Base-by-base conservation (phyloP, 257 asterid species). In the Parsonsia alboflavescens region DNA sequence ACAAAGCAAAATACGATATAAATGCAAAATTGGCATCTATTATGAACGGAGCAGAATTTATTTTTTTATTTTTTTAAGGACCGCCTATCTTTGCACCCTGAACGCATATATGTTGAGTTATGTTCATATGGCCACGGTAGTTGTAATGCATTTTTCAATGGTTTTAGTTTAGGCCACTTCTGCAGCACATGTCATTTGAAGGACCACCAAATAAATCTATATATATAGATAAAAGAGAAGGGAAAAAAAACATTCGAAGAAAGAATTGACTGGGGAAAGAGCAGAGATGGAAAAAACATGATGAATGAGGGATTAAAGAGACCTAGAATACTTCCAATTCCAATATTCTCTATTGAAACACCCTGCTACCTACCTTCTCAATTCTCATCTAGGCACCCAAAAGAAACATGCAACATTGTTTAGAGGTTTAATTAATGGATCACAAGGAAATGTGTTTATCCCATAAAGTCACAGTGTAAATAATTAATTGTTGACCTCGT, bases 151-250 rank as follows among this genome's bases (percentile, higher is more conserved):
- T 7, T 41, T 72, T 56, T 41, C 3, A 26, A 21, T 42, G 26
- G 45, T 62, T 62, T 62, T 6, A n/a, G 44, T 15, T 52, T n/a
- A 52, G 21, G 36, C 36, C 44, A 30, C 68, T 63, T 41, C 26
- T 33, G 2, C 3, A 19, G 12, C 48, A 64, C 48, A 33, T 63
- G 44, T 64, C 69, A 64, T 64, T 0, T 33, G 15, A 36, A 64
- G 69, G 70, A 39, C 70, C 70, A 64, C 69, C 33, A 36, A 16
- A 63, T 36, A 36, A 62, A 33, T 63, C 33, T 12, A 28, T 44
- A 61, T 11, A 15, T 10, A 26, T 1, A 13, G 2, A 33, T 3
- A 33, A 33, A 33, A 33, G 39, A 33, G 39, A 61, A 28, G 2
- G 8, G 1, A 57, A 24, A 46, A 46, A 8, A 9, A 46, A 46